Evolutionary conservation across 108 stramenopile species (phyloP).

Genomic region (Pseudonitzschia pungens): DNA sequence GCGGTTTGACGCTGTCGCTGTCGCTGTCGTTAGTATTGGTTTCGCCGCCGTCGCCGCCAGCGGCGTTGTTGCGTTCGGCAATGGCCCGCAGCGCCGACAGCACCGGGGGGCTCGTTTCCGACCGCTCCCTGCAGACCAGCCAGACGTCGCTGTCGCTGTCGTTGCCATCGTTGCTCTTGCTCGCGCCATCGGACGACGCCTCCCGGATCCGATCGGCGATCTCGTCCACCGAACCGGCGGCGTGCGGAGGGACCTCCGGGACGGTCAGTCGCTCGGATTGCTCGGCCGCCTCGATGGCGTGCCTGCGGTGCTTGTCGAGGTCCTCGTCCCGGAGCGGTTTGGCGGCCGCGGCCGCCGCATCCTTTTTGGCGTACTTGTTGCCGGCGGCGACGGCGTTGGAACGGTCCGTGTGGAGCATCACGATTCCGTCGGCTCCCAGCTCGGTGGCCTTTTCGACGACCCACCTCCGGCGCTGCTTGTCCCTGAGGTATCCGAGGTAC

Average conservation of each 20-base stretch:
- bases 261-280: constrained; percentile 81
- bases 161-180: background rate
- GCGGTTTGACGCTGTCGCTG: background rate
- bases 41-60: background rate
- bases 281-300: constrained; percentile 78
- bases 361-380: background rate
- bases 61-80: background rate
- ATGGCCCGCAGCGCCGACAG: constrained; percentile 38
- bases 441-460: constrained; percentile 83
- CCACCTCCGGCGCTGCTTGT: constrained; percentile 60
- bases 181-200: background rate
- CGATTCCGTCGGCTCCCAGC: constrained; percentile 53
- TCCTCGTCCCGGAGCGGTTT: constrained; percentile 20
- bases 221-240: background rate
- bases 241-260: constrained; percentile 26
- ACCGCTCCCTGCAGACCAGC: constrained; percentile 72
- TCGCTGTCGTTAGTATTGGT: no score
- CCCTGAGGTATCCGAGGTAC: constrained; percentile 57
- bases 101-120: constrained; percentile 41
- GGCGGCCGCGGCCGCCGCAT: background rate
- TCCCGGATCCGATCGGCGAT: constrained; percentile 11
- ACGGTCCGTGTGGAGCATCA: constrained; percentile 39
- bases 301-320: constrained; percentile 45
- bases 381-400: constrained; percentile 1
- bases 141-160: constrained; percentile 6